A percentile compares a stretch with the other conserved stretches of the same genome.
These are phyloP conservation scores for Boletus sp. DNA, from an alignment of 768 basidiomycete species.

Conservation along the genomic window DNA sequence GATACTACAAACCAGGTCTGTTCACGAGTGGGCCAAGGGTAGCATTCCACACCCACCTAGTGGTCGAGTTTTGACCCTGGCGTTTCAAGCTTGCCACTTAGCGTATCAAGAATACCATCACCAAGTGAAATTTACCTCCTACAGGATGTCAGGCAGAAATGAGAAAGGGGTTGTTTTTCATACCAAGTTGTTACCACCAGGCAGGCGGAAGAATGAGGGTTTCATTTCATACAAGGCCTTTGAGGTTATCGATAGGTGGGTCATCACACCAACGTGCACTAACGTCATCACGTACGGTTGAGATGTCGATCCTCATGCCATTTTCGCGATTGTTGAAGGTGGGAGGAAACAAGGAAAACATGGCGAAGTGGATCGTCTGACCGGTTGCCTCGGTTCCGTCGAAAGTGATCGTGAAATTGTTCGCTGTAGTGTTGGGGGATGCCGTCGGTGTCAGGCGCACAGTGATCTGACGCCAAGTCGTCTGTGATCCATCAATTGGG, in stretches of 20 bases:
- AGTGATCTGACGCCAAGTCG: conserved; percentile 46
- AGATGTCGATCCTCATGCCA: conserved; percentile 60
- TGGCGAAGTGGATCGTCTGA: conserved; percentile 49
- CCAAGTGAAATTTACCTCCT: conserved; percentile 36
- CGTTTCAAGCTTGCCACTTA: background rate
- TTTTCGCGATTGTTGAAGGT: conserved; percentile 58
- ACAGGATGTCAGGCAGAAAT: conserved; percentile 4
- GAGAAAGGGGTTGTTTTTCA: background rate
- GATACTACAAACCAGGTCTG: conserved; percentile 35
- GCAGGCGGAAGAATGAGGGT: conserved; percentile 61
- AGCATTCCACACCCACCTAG: conserved; percentile 63
- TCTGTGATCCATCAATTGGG: conserved; percentile 39
- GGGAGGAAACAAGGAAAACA: conserved; percentile 63
- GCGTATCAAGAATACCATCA: background rate
- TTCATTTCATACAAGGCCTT: conserved; percentile 51
- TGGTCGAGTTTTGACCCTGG: conserved; percentile 49
- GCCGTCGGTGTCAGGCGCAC: conserved; percentile 40
- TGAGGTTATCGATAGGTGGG: background rate
- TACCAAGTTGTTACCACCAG: conserved; percentile 64
- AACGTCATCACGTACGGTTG: conserved; percentile 35
- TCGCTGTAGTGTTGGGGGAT: conserved; percentile 39
- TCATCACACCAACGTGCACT: background rate
- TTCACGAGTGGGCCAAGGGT: conserved; percentile 52
- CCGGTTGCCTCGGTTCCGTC: conserved; percentile 40
- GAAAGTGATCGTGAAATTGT: conserved; percentile 51